phyloP scores from a whole-genome alignment of 495 filamentous ascomycete genomes.

The Neurospora cerealis region DNA sequence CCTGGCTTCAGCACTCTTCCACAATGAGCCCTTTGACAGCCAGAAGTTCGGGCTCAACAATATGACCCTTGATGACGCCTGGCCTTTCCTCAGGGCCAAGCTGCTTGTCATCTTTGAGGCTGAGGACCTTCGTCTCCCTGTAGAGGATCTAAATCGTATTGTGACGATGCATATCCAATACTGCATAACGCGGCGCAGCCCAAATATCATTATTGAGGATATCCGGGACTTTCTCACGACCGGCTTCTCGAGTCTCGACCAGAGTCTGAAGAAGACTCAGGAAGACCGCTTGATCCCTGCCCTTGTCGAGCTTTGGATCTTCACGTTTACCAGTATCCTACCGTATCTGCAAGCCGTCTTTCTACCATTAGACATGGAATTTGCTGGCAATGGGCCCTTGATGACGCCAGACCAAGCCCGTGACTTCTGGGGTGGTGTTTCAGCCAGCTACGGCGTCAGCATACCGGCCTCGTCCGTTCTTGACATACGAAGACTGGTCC shows the following conservation, averaged over 20 bases:
- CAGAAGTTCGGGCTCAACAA: slow-evolving; percentile 62
- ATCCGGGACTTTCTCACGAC: slow-evolving; percentile 67
- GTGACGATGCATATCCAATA: slow-evolving; percentile 71
- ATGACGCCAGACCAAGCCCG: slow-evolving; percentile 65
- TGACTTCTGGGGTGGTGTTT: slow-evolving; percentile 76
- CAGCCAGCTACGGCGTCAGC: slow-evolving; percentile 21
- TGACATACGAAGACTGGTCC: slow-evolving; percentile 78
- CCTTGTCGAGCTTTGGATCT: slow-evolving; percentile 87
- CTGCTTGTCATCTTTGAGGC: slow-evolving; percentile 88
- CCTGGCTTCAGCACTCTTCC: slow-evolving; percentile 25
- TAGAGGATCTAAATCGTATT: slow-evolving; percentile 90
- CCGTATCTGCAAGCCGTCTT: slow-evolving; percentile 97
- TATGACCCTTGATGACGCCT: slow-evolving; percentile 83
- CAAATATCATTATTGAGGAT: slow-evolving; percentile 65
- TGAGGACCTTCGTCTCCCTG: slow-evolving; percentile 76
- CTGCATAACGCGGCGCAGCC: slow-evolving; percentile 57
- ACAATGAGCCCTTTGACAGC: slow-evolving; percentile 37
- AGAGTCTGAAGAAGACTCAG: slow-evolving; percentile 60
- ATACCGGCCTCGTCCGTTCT: slow-evolving; percentile 41
- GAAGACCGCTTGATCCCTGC: slow-evolving; percentile 79
- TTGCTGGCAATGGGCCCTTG: slow-evolving; percentile 70
- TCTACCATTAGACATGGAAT: slow-evolving; percentile 87
- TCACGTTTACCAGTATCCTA: slow-evolving; percentile 79
- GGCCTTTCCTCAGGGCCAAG: slow-evolving; percentile 87
- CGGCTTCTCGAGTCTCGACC: slow-evolving; percentile 79